Base-by-base conservation (phyloP, 192 early-diverging fungal species). In the Rhizophagus clarus region DNA sequence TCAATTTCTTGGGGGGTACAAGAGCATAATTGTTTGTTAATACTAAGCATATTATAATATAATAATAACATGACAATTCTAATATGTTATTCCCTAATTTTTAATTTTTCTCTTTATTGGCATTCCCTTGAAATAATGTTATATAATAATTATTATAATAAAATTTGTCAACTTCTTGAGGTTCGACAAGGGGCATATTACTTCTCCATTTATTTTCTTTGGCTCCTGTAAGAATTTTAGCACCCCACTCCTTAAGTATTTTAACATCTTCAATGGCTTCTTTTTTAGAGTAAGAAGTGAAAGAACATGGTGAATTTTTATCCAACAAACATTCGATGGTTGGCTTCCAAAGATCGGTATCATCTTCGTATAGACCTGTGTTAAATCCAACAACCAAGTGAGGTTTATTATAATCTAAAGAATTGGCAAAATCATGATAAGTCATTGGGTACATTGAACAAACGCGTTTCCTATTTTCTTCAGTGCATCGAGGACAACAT, bases 171-270 rank as follows among this genome's bases (percentile, higher is more conserved):
- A 77, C 7, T 61, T 61, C 42, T 31, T 67, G 32, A 67, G 63
- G 62, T 49, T 77, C 63, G 26, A 47, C 26, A 8, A 78, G 29
- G 4, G 76, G 76, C 76, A 78, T 61, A 6, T 26, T 68, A 24
- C 76, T 78, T 28, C 49, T 17, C 76, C 76, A 78, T 68, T 68
- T 78, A 68, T 78, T 78, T 56, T 78, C 66, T 47, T 78, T 78
- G 26, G 56, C 40, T 7, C 76, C 76, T 8, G 20, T 28, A 67
- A 68, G n/a, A 51, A 78, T 69, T 24, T 69, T 69, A 29, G 76
- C 64, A 12, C 66, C 66, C 76, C 24, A 78, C 26, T 51, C 28
- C 10, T 78, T 78, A 12, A 78, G 20, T 10, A 56, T 34, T 69
- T 47, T 40, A n/a, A 68, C 60, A 51, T 78, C 64, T 69, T 78